Base-by-base conservation (phyloP, 495 filamentous ascomycete species). In the Penicillium antarcticum region DNA sequence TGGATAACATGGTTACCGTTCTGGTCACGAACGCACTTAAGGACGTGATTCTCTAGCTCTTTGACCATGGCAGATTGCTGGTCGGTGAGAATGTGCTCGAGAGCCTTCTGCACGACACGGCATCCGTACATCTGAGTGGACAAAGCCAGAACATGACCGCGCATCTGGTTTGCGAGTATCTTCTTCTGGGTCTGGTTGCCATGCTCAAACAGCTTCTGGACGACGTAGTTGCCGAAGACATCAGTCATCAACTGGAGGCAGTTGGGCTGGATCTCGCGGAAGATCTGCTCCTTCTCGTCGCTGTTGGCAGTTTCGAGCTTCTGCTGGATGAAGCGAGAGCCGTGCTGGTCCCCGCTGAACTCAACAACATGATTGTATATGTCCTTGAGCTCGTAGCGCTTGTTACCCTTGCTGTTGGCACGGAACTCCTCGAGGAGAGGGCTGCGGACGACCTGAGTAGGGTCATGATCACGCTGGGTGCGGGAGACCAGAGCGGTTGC, bases 1-100 rank as follows among this genome's bases (percentile, higher is more conserved):
- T 97, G 95, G 38, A 98, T 85, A 32, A 98, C 94, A 56, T 97
- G 95, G 66, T 98, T 98, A 32, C 94, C 94, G 51, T 98, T 94
- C 63, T 91, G 87, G 55, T 96, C 88, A 47, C 86, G 88, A 43
- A 96, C 86, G 52, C 92, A 89, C 51, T 82, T 80, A 29, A 95
- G 59, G 12, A 98, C 83, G 53, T 91, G 75, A n/a, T 77, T 66
- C 57, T 91, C 84, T 4, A 98, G 77, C 66, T 97, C 94, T 58
- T 84, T 84, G 8, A 96, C 86, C 57, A 98, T 78, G 19, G 79
- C 76, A 5, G 83, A 85, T 82, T 97, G 92, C 64, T 97, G 91
- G 48, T 96, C 91, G 19, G 85, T 84, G 2, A 98, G 78, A 33
- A 97, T 85, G 61, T 97, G 88, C 57, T 97, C 92, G 13, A 98